Percentiles rank a stretch among this genome's conserved stretches.
phyloP scores from a whole-genome alignment of 208 protist genomes.

The Leishmania mexicana region DNA sequence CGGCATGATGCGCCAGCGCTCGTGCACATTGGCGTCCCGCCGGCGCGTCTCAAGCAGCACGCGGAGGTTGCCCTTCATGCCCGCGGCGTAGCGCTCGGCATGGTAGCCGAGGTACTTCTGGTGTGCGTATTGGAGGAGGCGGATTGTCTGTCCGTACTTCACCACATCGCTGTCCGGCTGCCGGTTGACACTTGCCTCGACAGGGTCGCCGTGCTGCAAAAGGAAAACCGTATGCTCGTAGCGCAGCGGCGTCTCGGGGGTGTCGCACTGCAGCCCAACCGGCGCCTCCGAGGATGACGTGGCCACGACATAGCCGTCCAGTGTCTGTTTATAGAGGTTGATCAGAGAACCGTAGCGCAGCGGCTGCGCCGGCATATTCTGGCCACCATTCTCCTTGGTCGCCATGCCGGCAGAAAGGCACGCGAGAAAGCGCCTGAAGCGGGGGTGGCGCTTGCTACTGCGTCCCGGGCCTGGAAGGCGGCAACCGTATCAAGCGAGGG shows the following conservation, averaged over 20 bases:
- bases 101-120: conserved; percentile 49
- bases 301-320: conserved; percentile 47
- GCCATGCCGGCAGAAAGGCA: background rate
- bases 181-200: conserved; percentile 15
- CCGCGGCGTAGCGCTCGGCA: conserved; percentile 44
- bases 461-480: no score
- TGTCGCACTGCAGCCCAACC: conserved; percentile 42
- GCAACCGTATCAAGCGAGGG: no score
- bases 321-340: conserved; percentile 42
- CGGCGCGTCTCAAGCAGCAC: conserved; percentile 43
- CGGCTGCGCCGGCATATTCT: background rate
- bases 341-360: conserved; percentile 47
- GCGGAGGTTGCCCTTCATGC: conserved; percentile 54
- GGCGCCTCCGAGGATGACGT: conserved; percentile 48
- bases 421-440: background rate
- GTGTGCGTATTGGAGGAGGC: conserved; percentile 46
- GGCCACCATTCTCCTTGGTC: background rate
- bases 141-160: conserved; percentile 65
- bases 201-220: conserved; percentile 41
- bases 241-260: conserved; percentile 24
- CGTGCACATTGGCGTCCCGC: conserved; percentile 11
- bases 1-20: conserved; percentile 72
- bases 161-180: conserved; percentile 33
- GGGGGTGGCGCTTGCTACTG: background rate
- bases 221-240: conserved; percentile 59